A percentile compares a stretch with the other conserved stretches of the same genome.
Conservation (phyloP, 345 rosid genomes). For the Ailanthus altissimus region DNA sequence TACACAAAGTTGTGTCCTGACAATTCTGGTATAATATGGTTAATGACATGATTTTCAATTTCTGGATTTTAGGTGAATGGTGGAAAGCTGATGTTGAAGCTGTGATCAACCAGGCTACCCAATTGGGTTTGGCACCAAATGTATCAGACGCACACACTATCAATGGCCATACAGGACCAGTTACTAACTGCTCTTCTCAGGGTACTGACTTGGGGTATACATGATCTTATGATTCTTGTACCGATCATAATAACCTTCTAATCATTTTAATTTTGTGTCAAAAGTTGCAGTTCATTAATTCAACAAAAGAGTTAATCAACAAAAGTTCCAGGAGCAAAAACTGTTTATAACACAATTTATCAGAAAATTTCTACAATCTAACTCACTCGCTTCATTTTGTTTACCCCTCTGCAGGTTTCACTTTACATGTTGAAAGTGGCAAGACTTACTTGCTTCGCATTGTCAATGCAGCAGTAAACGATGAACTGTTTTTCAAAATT, state of each 20-base stretch:
- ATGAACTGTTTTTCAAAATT: constrained; percentile 75
- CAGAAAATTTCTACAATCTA: neutral
- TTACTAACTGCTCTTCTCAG: constrained; percentile 51
- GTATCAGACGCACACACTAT: constrained; percentile 74
- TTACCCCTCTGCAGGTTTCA: constrained; percentile 33
- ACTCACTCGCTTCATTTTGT: neutral
- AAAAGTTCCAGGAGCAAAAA: neutral
- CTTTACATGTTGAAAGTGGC: constrained; percentile 57
- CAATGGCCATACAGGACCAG: constrained; percentile 66
- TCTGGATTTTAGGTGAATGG: constrained; percentile 64
- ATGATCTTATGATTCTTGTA: neutral
- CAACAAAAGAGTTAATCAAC: neutral
- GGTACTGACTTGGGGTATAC: constrained; percentile 42
- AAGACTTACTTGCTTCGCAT: constrained; percentile 64
- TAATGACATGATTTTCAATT: neutral
- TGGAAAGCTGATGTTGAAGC: constrained; percentile 79
- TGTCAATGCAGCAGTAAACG: constrained; percentile 70
- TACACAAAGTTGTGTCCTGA: neutral
- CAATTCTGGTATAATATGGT: neutral
- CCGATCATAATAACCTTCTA: neutral
- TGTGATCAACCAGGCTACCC: constrained; percentile 48
- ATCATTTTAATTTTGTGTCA: neutral
- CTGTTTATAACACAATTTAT: neutral
- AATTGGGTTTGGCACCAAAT: constrained; percentile 62
- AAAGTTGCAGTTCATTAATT: neutral